phyloP scores from a whole-genome alignment of 2,329 filamentous ascomycete species.

The Akanthomyces dipterigenus region DNA sequence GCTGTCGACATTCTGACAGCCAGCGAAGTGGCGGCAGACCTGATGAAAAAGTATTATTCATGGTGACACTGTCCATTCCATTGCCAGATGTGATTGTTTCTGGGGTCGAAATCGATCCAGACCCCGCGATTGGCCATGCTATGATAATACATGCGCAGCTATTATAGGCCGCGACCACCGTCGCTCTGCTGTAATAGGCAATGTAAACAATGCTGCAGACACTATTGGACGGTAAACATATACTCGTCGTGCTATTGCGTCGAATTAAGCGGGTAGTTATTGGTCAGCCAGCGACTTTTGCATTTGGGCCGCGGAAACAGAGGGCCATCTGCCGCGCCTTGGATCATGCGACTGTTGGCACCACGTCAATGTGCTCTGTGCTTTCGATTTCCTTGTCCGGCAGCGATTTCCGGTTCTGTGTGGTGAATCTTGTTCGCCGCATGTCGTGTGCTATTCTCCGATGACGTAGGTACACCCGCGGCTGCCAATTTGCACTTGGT shows the following conservation, averaged over 20 bases:
- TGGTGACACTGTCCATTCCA: not conserved
- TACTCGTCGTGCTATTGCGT: not conserved
- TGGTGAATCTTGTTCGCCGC: not conserved
- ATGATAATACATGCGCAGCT: not conserved
- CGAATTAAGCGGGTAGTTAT: not conserved
- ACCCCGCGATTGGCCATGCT: not conserved
- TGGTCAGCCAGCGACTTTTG: not conserved
- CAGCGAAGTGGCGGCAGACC: not conserved
- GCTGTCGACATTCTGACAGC: not conserved
- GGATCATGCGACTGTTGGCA: not conserved
- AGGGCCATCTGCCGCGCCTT: not conserved
- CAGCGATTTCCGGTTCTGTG: not conserved
- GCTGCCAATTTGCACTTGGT: slow-evolving; percentile 64
- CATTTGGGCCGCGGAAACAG: not conserved
- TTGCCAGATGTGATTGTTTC: not conserved
- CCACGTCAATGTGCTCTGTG: not conserved
- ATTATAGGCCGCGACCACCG: not conserved
- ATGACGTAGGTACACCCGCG: slow-evolving; percentile 63
- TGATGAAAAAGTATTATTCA: not conserved
- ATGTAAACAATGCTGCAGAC: not conserved
- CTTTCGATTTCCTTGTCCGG: not conserved
- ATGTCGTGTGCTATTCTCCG: slow-evolving; percentile 39
- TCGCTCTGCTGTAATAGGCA: not conserved
- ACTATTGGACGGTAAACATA: not conserved
- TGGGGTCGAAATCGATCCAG: not conserved